Base-by-base conservation (phyloP, 345 rosid species). In the Melaleuca alternifolia region DNA sequence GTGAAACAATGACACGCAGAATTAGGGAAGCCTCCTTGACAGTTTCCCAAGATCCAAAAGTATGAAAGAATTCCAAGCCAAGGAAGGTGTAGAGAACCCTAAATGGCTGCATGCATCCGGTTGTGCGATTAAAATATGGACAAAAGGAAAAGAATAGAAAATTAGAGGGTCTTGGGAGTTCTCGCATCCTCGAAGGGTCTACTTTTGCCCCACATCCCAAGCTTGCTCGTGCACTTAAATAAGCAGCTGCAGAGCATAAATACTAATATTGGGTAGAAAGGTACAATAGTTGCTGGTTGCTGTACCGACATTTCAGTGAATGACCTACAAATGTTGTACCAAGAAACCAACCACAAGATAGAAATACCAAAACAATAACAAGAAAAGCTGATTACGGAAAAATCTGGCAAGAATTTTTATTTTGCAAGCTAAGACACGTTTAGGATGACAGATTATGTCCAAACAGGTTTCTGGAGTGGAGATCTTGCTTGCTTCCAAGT, bases 1-100 rank as follows among this genome's bases (percentile, higher is more conserved):
- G 90, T 88, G 89, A 87, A 86, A 86, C 75, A 88, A 87, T 86
- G 87, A 87, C 62, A 82, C 85, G 62, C 51, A 48, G 86, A 82
- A 85, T 83, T 76, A 65, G 84, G 88, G 56, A 83, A 16, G 56
- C 57, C 9, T 41, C 56, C 24, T 83, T 48, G 83, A 71, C 88
- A 83, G 85, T 41, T 76, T 89, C 79, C 79, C 79, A 71, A 71
- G 33, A 71, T 71, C 79, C 79, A 71, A 71, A 9, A 41, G 48
- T 9, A 71, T 33, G 8, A 33, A 30, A 54, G 7, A 65, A 16
- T 15, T 8, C 33, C 77, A 18, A 18, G 79, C 79, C 48, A 33
- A 33, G 46, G 79, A 33, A 71, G 46, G 48, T 71, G 18, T 33
- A 20, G 12, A 18, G 79, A 71, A 71, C 9, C 79, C 46, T 10